Evolutionary conservation across 345 rosid species (phyloP).

Genomic region (Iberis pinnata): DNA sequence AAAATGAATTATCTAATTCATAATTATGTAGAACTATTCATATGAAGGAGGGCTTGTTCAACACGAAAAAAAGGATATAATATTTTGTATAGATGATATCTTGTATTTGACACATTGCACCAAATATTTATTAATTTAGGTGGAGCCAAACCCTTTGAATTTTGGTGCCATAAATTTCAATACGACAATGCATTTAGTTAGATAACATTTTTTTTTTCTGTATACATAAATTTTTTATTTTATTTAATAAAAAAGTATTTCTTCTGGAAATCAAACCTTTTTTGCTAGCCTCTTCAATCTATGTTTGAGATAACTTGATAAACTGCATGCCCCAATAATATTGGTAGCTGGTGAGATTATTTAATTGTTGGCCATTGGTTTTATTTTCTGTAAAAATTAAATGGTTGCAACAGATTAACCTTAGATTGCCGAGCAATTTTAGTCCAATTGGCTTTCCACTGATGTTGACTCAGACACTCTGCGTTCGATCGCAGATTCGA

Average conservation of each 20-base stretch:
- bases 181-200: background rate
- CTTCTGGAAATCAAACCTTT: background rate
- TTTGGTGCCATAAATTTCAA: slow-evolving; percentile 13
- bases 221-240: too few relatives aligned
- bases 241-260: background rate
- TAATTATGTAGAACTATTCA: slow-evolving; percentile 12
- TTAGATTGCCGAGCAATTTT: too few relatives aligned
- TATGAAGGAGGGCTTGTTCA: slow-evolving; percentile 20
- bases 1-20: background rate
- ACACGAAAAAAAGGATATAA: slow-evolving; percentile 27
- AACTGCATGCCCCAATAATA: too few relatives aligned
- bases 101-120: slow-evolving; percentile 10
- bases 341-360: too few relatives aligned
- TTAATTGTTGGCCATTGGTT: background rate
- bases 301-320: background rate
- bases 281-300: slow-evolving; percentile 11
- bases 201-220: background rate
- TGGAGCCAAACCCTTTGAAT: slow-evolving; percentile 27
- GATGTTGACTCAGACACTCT: too few relatives aligned
- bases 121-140: slow-evolving; percentile 17
- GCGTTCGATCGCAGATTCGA: too few relatives aligned
- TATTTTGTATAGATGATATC: slow-evolving; percentile 2
- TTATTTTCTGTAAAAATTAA: too few relatives aligned
- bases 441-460: too few relatives aligned
- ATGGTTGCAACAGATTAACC: too few relatives aligned